Base-by-base conservation (phyloP, 352 stramenopile genomes). In the Peronospora tabacina region DNA sequence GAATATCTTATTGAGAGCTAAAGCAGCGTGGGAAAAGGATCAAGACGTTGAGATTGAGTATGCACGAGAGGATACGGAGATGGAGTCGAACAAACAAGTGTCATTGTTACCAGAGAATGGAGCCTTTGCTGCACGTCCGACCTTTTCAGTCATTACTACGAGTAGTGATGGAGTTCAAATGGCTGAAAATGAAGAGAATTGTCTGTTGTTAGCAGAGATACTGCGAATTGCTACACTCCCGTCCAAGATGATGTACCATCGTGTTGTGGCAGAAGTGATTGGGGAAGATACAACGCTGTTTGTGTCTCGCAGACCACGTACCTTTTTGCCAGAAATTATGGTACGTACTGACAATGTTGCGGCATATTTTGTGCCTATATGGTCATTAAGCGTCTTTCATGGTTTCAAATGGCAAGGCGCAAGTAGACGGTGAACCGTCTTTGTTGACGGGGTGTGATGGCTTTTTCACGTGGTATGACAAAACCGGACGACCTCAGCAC, bases 401-500 rank as follows among this genome's bases (percentile, higher is more conserved):
- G 34, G 24, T 42, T 9, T 16, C 11, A 36, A 17, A 28, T 17
- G 22, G 3, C 4, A 42, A 71, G 62, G 38, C 68, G 8, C 47
- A 63, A 28, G 43, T 62, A 22, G 22, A 49, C 12, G 5, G 26
- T 9, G 33, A 61, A 29, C 33, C 22, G 0, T 65, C 52, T 2
- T 9, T 73, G 12, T 38, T 73, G 37, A 56, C 48, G 0, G 62
- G 43, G 5, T 38, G 46, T 22, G 61, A 71, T 35, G 58, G 62
- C 0, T 86, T 82, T 53, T 86, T 83, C 50, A 67, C 57, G 3
- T 73, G 58, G 58, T 79, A 72, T 12, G 57, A 68, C 24, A 37
- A 63, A 8, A 19, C 24, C 4, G 72, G 71, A 15, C 34, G 19
- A 13, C 50, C 58, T 39, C 34, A 55, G 17, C 68, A 83, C 38